Percentiles rank a stretch among this genome's conserved stretches.
Evolutionary conservation across 768 basidiomycete species (phyloP).

Genomic region (Russula olivacea): DNA sequence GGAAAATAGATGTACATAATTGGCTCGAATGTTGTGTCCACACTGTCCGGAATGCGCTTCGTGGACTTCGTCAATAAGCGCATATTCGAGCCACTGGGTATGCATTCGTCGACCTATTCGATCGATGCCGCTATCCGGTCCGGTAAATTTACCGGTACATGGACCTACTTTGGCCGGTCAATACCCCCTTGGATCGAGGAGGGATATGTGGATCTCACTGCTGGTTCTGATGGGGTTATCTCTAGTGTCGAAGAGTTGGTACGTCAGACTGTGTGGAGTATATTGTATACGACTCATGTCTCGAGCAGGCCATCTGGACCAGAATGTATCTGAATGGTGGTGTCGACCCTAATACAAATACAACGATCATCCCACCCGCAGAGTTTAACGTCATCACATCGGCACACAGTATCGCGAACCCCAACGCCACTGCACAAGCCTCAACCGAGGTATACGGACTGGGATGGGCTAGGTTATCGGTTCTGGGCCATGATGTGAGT

Average conservation of each 20-base stretch:
- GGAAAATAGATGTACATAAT: constrained; percentile 37
- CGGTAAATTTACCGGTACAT: constrained; percentile 34
- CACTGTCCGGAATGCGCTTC: constrained; percentile 33
- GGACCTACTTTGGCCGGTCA: constrained; percentile 32
- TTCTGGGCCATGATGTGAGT: constrained; percentile 39
- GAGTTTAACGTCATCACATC: constrained; percentile 32
- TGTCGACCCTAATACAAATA: constrained; percentile 30
- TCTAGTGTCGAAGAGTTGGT: constrained; percentile 42
- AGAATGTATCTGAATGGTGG: constrained; percentile 34
- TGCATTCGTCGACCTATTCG: constrained; percentile 39
- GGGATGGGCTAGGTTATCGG: constrained; percentile 39
- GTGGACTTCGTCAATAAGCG: constrained; percentile 39
- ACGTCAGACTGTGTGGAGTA: constrained; percentile 14
- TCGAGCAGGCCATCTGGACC: constrained; percentile 38
- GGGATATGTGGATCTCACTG: constrained; percentile 28
- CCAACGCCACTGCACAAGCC: constrained; percentile 6
- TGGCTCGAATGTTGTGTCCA: constrained; percentile 33
- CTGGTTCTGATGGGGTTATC: constrained; percentile 42
- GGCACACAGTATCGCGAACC: constrained; percentile 29
- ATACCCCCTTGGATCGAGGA: constrained; percentile 32
- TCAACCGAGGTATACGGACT: constrained; percentile 36
- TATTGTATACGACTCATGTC: background rate
- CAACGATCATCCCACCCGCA: constrained; percentile 32
- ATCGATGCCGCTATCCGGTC: constrained; percentile 31
- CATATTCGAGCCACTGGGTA: constrained; percentile 38